These are phyloP conservation scores for Bauhinia variegata DNA, from an alignment of 306 rosid species.

Conservation along the genomic window DNA sequence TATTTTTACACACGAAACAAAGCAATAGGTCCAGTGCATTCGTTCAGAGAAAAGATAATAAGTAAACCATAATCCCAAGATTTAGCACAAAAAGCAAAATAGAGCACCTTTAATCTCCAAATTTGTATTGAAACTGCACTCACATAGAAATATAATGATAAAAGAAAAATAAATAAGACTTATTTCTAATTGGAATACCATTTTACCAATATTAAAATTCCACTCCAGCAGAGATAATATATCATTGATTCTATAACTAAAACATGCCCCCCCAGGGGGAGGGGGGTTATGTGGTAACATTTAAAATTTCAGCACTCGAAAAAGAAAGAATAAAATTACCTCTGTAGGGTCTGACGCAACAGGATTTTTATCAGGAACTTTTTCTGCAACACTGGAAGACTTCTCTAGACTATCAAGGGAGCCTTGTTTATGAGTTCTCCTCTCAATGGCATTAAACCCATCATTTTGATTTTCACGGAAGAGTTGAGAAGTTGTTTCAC, in stretches of 20 bases:
- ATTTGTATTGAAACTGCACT: not conserved
- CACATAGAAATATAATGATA: not conserved
- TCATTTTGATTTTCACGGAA: slow-evolving; percentile 69
- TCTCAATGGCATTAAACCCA: slow-evolving; percentile 62
- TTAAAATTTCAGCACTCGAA: slow-evolving; percentile 4
- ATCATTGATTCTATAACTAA: slow-evolving; percentile 1
- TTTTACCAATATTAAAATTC: not conserved
- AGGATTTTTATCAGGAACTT: slow-evolving; percentile 47
- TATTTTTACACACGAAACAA: slow-evolving; percentile 1
- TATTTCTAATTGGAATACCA: not conserved
- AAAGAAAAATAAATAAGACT: too few species aligned
- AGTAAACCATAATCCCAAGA: not conserved
- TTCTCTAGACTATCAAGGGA: slow-evolving; percentile 50
- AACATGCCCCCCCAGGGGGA: too few species aligned
- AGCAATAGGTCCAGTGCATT: slow-evolving; percentile 12
- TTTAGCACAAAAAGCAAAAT: not conserved
- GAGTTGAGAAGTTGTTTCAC: slow-evolving; percentile 74
- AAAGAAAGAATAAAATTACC: slow-evolving; percentile 51
- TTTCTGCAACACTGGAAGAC: slow-evolving; percentile 48
- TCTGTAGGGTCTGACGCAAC: slow-evolving; percentile 66
- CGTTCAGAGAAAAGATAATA: slow-evolving; percentile 6
- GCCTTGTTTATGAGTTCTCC: slow-evolving; percentile 53
- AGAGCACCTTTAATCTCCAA: not conserved
- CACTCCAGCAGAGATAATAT: slow-evolving; percentile 7
- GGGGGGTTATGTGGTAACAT: not conserved